Evolutionary conservation across 306 rosid genomes (phyloP), one percentile per base, ranked within the genome.

Genomic region (Fragaria nilgerrensis): DNA sequence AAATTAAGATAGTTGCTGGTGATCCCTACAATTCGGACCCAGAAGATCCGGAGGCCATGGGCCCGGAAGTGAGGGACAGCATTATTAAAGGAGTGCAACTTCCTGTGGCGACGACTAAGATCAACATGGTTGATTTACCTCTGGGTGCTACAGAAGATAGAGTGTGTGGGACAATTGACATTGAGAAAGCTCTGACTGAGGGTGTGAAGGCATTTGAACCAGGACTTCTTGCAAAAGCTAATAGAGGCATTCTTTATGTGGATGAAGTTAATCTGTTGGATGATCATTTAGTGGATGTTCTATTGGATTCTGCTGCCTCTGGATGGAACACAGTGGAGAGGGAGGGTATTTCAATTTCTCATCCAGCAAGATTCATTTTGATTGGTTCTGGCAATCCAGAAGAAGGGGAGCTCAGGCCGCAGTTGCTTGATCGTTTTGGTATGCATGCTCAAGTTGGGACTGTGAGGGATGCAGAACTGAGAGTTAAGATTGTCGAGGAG

Each of bases 321-420:
- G 98, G 98, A 58, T 94, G 98, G 98, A 94, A 94, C 89, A 94
- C 97, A 6, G 98, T 94, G 62, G 98, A 94, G 85, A 89, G 98
- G 77, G 98, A 94, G 81, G 98, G 98, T 62, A 94, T 92, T 64
- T 92, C 98, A 10, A 92, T 94, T 78, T 88, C 96, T 1, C 98
- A 94, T 75, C 98, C 98, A 3, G 98, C 98, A 36, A 88, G 96
- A 67, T 94, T 94, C 78, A 94, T 94, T 76, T 78, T 94, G 66
- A 94, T 94, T 37, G 98, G 97, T 68, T 95, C 97, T 0, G 98
- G 98, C 29, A 95, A 95, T 78, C 98, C 98, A 2, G 98, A 92
- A 86, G 98, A 95, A 87, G 98, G 98, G 23, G 98, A 95, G 81
- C 98, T 95, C 49, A 87, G 98, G 89, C 97, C 98, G 41, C 98